Conservation (phyloP, 2,329 filamentous ascomycete species). For the Hymenoscyphus occultus region DNA sequence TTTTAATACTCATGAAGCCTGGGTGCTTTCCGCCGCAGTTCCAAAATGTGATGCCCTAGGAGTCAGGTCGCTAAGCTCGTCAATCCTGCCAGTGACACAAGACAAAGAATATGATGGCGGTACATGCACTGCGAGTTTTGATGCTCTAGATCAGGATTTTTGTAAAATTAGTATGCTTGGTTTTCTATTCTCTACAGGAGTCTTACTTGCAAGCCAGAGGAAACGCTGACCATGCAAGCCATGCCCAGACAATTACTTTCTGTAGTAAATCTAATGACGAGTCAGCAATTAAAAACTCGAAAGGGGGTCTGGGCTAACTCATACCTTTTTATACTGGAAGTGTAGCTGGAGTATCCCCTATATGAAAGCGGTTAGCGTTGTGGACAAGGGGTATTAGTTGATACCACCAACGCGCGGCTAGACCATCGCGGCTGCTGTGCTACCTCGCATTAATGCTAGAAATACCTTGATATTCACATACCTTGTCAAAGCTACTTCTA, state of each 20-base stretch:
- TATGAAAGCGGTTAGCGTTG: slow-evolving; percentile 35
- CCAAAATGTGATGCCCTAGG: neutral
- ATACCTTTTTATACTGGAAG: slow-evolving; percentile 97
- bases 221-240: slow-evolving; percentile 8
- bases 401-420: slow-evolving; percentile 14
- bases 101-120: slow-evolving; percentile 19
- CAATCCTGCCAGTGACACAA: slow-evolving; percentile 14
- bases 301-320: slow-evolving; percentile 22
- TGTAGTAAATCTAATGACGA: slow-evolving; percentile 49
- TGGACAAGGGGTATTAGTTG: slow-evolving; percentile 16
- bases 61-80: slow-evolving; percentile 9
- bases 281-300: slow-evolving; percentile 23
- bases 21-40: slow-evolving; percentile 8
- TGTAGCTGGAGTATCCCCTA: slow-evolving; percentile 93
- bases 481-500: slow-evolving; percentile 96
- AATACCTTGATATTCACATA: slow-evolving; percentile 44
- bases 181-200: slow-evolving; percentile 23
- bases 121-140: slow-evolving; percentile 23
- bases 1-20: slow-evolving; percentile 10
- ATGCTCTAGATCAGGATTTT: slow-evolving; percentile 24
- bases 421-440: neutral
- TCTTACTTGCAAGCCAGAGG: slow-evolving; percentile 24
- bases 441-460: slow-evolving; percentile 3
- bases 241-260: slow-evolving; percentile 43
- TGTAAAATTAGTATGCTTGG: slow-evolving; percentile 22